Evolutionary conservation across 1,284 basidiomycete species (phyloP), one percentile per base, ranked within the genome.

Genomic region (Moesziomyces sp.): DNA sequence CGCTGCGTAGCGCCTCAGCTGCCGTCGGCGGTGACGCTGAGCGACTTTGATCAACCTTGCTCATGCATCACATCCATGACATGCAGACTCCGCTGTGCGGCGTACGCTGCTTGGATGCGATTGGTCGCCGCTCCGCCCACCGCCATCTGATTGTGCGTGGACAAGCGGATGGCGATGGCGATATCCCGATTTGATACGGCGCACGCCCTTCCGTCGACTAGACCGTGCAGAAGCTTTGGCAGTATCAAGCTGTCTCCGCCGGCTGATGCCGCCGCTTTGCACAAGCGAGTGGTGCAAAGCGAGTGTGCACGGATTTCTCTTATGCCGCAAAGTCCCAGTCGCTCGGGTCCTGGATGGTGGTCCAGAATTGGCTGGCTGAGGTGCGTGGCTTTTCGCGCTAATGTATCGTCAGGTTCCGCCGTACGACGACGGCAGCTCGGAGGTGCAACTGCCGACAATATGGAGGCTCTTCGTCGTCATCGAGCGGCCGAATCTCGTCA

Each of bases 341-440:
- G 46, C n/a, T 19, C 9, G 45, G 14, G 28, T 28, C 52, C 44
- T 54, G 43, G 44, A 46, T 54, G 19, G 10, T 19, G 23, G 40
- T 24, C 54, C 53, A 40, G 30, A n/a, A 18, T 46, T 18, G 38
- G 13, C 14, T 14, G 38, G 16, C 6, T 16, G 14, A 18, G 38
- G 38, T 18, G 28, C 53, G 42, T 40, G 13, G 23, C 8, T 21
- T 19, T 19, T 28, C 34, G 57, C 54, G 55, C 61, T 63, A 63
- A 58, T 45, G 49, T 45, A 52, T 49, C 49, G 24, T 57, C 24
- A 8, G 38, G 44, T 46, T 38, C 60, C 49, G 54, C 19, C 46
- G 45, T 42, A 24, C 19, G 18, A 24, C 26, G 35, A 47, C 45
- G 24, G 40, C n/a, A 14, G 38, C 43, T 52, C 60, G 53, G 53